phyloP scores from a whole-genome alignment of 2,329 filamentous ascomycete species.

The Talaromyces sp. region DNA sequence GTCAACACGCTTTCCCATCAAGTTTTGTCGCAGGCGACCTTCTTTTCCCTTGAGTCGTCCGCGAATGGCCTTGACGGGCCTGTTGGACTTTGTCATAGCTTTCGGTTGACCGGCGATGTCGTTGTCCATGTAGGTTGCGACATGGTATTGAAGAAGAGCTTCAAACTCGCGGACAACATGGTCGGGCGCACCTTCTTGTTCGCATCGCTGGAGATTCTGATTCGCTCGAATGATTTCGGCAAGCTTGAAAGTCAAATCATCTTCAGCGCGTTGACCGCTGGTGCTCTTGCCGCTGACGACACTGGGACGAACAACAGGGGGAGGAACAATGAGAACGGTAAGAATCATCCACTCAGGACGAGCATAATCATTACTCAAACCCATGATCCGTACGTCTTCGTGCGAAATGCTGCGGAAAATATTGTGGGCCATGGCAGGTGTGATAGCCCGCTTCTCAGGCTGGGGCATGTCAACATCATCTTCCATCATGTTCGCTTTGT shows the following conservation, averaged over 20 bases:
- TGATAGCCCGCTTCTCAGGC: slow-evolving; percentile 76
- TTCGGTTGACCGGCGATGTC: slow-evolving; percentile 94
- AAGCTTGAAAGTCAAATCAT: slow-evolving; percentile 98
- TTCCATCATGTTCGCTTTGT: slow-evolving; percentile 66
- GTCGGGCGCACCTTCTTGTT: slow-evolving; percentile 83
- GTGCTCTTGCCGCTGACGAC: slow-evolving; percentile 95
- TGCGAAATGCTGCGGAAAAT: slow-evolving; percentile 82
- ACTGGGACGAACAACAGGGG: slow-evolving; percentile 90
- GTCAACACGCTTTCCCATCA: slow-evolving; percentile 99
- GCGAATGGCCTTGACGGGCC: slow-evolving; percentile 93
- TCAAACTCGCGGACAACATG: slow-evolving; percentile 92
- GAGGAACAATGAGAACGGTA: slow-evolving; percentile 89
- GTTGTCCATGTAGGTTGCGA: slow-evolving; percentile 99
- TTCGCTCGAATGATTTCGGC: slow-evolving; percentile 98
- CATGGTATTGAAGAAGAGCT: slow-evolving; percentile 89
- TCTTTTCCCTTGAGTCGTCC: slow-evolving; percentile 98
- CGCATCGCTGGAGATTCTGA: slow-evolving; percentile 84
- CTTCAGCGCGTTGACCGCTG: slow-evolving; percentile 88
- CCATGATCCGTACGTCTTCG: slow-evolving; percentile 77
- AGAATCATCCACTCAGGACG: slow-evolving; percentile 98
- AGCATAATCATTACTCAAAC: slow-evolving; percentile 89
- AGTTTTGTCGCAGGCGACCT: slow-evolving; percentile 90
- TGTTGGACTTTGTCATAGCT: slow-evolving; percentile 92
- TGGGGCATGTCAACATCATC: slow-evolving; percentile 56
- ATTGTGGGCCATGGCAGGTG: slow-evolving; percentile 75